Evolutionary conservation across 495 filamentous ascomycete genomes (phyloP), one percentile per base, ranked within the genome.

Genomic region (Glonium stellatum): DNA sequence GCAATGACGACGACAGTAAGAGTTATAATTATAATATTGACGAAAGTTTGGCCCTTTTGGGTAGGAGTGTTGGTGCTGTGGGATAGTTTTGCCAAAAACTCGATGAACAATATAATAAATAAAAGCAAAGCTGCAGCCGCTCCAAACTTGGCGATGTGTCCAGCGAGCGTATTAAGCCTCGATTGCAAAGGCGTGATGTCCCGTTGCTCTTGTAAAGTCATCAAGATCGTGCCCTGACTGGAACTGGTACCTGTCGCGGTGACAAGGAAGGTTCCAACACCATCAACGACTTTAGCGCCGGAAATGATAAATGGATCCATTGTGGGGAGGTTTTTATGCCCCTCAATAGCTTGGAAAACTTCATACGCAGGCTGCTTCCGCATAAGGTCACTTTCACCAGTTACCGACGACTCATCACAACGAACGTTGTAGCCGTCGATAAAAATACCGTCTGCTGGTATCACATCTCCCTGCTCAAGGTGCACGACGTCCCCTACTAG

Each of bases 1-100:
- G 92, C 92, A 23, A 97, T 92, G 19, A 97, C 92, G 58, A 97
- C 88, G 59, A 97, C 87, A 6, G 92, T 97, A 57, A 97, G 89
- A 23, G 92, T 87, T 25, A 95, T 88, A 62, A 97, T 96, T 67
- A 97, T 92, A 64, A 97, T 95, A 56, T 87, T 81, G 58, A 97
- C 79, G 75, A 97, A 97, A 54, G 83, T 73, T 67, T 92, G 90
- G 3, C 89, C 92, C 72, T 97, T 97, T 56, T 84, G 73, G 1
- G 86, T 80, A 0, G 90, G 81, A 10, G 81, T 75, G 5, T 58
- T 36, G 5, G 71, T 55, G 59, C 84, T 83, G 21, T 79, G 60
- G 2, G 81, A 80, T 9, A 97, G 76, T 13, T 80, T 71, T 50
- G 82, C 87, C 21, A 90, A 73, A 71, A 96, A 97, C 66, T 90